phyloP scores from a whole-genome alignment of 2,329 filamentous ascomycete genomes.

The Pezicula rhizophila region DNA sequence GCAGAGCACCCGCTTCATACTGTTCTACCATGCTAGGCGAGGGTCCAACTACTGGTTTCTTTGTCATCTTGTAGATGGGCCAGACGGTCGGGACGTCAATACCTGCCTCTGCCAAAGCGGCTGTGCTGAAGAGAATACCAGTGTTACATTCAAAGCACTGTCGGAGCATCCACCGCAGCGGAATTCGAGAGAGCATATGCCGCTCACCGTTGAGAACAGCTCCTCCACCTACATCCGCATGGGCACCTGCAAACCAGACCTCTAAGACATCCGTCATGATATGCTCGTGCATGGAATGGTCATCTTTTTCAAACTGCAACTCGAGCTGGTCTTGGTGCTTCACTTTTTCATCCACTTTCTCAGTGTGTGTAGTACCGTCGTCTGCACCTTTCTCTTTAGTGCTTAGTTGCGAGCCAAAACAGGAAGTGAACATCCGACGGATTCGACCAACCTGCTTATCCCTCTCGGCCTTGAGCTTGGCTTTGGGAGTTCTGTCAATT shows the following conservation, averaged over 20 bases:
- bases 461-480: conserved; percentile 2
- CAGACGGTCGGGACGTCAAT: conserved; percentile 36
- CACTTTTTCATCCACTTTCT: conserved; percentile 9
- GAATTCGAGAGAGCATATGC: conserved; percentile 38
- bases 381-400: not conserved
- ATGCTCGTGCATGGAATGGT: conserved; percentile 9
- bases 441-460: not conserved
- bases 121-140: conserved; percentile 36
- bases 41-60: conserved; percentile 28
- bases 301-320: conserved; percentile 11
- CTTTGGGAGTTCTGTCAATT: not conserved
- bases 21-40: conserved; percentile 30
- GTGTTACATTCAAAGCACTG: conserved; percentile 41
- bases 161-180: conserved; percentile 41
- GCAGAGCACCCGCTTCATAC: conserved; percentile 28
- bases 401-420: conserved; percentile 4
- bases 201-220: conserved; percentile 34
- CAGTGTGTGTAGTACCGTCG: not conserved
- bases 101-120: conserved; percentile 33
- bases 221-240: conserved; percentile 39
- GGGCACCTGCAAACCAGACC: conserved; percentile 38
- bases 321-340: conserved; percentile 15
- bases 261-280: conserved; percentile 37
- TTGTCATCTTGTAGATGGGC: conserved; percentile 30
- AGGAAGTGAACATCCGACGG: conserved; percentile 4